A percentile compares a stretch with the other conserved stretches of the same genome.
phyloP scores from a whole-genome alignment of 768 basidiomycete species.

The Russula sp. region DNA sequence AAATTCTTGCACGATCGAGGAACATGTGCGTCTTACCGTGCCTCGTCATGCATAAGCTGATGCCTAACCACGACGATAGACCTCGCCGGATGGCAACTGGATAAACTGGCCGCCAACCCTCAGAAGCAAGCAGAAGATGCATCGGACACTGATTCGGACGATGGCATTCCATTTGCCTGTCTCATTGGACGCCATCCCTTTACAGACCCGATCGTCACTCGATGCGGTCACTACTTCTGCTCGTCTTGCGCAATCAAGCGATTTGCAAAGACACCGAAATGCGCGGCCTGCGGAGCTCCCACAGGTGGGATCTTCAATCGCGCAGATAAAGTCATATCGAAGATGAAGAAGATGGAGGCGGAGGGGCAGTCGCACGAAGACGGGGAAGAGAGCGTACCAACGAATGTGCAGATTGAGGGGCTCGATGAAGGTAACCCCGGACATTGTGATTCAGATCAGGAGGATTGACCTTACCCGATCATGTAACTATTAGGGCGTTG shows the following conservation, averaged over 20 bases:
- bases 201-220: conserved; percentile 91
- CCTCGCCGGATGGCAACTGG: conserved; percentile 97
- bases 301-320: conserved; percentile 97
- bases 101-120: conserved; percentile 82
- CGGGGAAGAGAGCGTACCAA: conserved; percentile 34
- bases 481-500: conserved; percentile 3
- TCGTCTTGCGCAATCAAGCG: conserved; percentile 93
- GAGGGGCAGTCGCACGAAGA: conserved; percentile 42
- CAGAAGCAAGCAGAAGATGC: conserved; percentile 52
- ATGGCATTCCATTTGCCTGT: conserved; percentile 97
- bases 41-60: conserved; percentile 19
- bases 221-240: conserved; percentile 96
- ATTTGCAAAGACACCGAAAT: conserved; percentile 91
- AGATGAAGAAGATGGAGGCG: conserved; percentile 68
- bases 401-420: conserved; percentile 28
- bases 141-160: conserved; percentile 63
- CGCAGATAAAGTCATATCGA: conserved; percentile 88
- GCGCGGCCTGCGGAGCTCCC: conserved; percentile 86
- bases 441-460: conserved; percentile 35
- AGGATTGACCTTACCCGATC: conserved; percentile 17
- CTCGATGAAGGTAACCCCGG: conserved; percentile 31
- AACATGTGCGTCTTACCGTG: conserved; percentile 56
- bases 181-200: conserved; percentile 93
- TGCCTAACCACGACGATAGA: conserved; percentile 40
- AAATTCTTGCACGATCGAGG: conserved; percentile 99